These are phyloP conservation scores for Akanthomyces uredinophilus DNA, from an alignment of 2,329 filamentous ascomycete genomes.

Conservation along the genomic window DNA sequence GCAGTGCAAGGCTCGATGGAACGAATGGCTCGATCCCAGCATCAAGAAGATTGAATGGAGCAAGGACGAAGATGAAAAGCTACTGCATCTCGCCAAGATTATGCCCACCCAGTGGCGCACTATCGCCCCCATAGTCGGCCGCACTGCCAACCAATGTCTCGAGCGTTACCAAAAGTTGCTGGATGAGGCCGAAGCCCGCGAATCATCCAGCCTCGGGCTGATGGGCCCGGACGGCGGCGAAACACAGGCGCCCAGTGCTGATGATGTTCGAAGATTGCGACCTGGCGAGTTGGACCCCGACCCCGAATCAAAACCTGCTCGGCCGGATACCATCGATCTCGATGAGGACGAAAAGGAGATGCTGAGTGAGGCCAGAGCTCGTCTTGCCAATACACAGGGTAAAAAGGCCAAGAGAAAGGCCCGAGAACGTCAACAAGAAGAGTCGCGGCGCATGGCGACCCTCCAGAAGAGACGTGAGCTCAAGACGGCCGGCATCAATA, in stretches of 20 bases:
- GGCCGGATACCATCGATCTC: constrained; percentile 94
- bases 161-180: constrained; percentile 95
- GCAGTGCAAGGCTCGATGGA: constrained; percentile 98
- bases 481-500: constrained; percentile 96
- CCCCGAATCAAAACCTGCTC: constrained; percentile 89
- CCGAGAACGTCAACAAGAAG: constrained; percentile 88
- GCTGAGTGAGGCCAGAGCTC: constrained; percentile 93
- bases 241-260: constrained; percentile 79
- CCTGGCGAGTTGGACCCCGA: constrained; percentile 97
- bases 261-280: constrained; percentile 81
- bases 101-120: constrained; percentile 99
- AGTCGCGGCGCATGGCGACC: constrained; percentile 82
- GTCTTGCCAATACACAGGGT: constrained; percentile 94
- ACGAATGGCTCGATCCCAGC: constrained; percentile 95
- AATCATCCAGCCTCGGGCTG: constrained; percentile 77
- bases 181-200: constrained; percentile 89
- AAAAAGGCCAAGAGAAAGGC: constrained; percentile 99
- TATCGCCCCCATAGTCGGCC: constrained; percentile 91
- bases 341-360: constrained; percentile 99
- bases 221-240: constrained; percentile 84
- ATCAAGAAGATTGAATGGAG: constrained; percentile 99
- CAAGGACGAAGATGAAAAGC: constrained; percentile 95
- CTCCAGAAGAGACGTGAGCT: constrained; percentile 94
- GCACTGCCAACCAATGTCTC: constrained; percentile 93
- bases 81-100: constrained; percentile 92